These are phyloP conservation scores for Pyracantha coccinea DNA, from an alignment of 331 rosid species.

Conservation along the genomic window DNA sequence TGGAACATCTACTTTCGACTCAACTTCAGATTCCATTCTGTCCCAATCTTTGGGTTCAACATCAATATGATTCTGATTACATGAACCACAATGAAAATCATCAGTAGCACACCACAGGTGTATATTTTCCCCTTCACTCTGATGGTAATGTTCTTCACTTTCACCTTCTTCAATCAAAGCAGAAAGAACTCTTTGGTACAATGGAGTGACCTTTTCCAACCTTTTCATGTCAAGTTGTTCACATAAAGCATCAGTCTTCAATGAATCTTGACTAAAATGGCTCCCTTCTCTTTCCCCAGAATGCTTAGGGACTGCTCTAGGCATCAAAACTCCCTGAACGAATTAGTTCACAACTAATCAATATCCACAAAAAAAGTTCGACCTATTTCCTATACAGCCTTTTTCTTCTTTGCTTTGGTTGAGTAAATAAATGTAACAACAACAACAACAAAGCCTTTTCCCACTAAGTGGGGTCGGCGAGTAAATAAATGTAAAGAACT, in stretches of 20 bases:
- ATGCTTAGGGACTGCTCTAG: slow-evolving; percentile 34
- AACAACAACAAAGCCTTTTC: too few relatives aligned
- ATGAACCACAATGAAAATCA: slow-evolving; percentile 90
- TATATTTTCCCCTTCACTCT: slow-evolving; percentile 47
- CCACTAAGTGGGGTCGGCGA: too few relatives aligned
- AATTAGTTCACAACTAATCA: slow-evolving; percentile 8
- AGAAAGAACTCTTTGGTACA: slow-evolving; percentile 84
- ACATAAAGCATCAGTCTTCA: slow-evolving; percentile 25
- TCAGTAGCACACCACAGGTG: slow-evolving; percentile 71
- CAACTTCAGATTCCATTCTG: slow-evolving; percentile 76
- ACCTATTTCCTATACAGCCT: slow-evolving; percentile 5
- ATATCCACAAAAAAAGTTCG: slow-evolving; percentile 8
- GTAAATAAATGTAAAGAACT: slow-evolving; percentile 4
- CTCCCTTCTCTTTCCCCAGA: slow-evolving; percentile 39
- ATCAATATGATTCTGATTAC: slow-evolving; percentile 52
- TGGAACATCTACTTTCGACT: slow-evolving; percentile 52
- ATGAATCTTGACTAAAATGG: slow-evolving; percentile 4
- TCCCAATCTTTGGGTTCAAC: slow-evolving; percentile 79
- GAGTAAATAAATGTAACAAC: not conserved
- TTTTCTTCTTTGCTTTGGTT: slow-evolving; percentile 8
- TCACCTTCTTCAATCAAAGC: slow-evolving; percentile 72
- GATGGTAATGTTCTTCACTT: slow-evolving; percentile 54
- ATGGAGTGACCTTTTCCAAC: slow-evolving; percentile 51
- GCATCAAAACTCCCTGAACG: slow-evolving; percentile 47
- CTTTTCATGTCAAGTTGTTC: slow-evolving; percentile 43